phyloP scores from a whole-genome alignment of 331 rosid genomes.

The Quercus lobata region DNA sequence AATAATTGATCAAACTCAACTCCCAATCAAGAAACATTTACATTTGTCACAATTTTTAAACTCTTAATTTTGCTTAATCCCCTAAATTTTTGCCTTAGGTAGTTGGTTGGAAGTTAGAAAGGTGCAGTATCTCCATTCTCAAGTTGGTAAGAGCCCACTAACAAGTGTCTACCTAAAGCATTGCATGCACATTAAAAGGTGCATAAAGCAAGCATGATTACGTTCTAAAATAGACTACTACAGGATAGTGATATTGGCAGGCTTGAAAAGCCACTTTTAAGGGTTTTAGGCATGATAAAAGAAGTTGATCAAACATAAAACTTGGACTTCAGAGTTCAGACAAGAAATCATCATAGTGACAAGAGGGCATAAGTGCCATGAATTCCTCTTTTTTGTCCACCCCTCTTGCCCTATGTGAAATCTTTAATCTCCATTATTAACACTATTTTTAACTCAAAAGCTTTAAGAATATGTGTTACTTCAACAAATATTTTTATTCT shows the following conservation, averaged over 20 bases:
- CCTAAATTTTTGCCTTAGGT: neutral
- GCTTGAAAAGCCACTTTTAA: slow-evolving; percentile 19
- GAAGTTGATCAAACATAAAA: slow-evolving; percentile 2
- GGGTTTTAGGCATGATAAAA: neutral
- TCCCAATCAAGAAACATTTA: neutral
- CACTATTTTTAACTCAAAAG: no score
- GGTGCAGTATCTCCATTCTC: neutral
- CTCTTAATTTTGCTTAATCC: neutral
- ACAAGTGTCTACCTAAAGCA: slow-evolving; percentile 34
- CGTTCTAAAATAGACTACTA: slow-evolving; percentile 5
- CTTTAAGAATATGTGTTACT: no score
- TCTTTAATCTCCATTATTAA: no score
- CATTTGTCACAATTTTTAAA: neutral
- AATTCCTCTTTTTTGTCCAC: neutral
- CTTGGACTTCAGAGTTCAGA: neutral
- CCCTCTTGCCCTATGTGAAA: no score
- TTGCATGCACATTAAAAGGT: slow-evolving; percentile 13
- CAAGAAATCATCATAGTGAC: slow-evolving; percentile 3
- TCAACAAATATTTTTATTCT: no score
- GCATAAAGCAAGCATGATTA: slow-evolving; percentile 34
- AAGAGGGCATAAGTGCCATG: neutral
- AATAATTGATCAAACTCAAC: neutral
- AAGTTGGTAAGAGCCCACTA: slow-evolving; percentile 21
- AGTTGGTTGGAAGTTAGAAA: neutral
- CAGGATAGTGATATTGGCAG: slow-evolving; percentile 4